These are phyloP conservation scores for Bipolaris bicolor DNA, from an alignment of 2,329 filamentous ascomycete genomes.

Conservation along the genomic window DNA sequence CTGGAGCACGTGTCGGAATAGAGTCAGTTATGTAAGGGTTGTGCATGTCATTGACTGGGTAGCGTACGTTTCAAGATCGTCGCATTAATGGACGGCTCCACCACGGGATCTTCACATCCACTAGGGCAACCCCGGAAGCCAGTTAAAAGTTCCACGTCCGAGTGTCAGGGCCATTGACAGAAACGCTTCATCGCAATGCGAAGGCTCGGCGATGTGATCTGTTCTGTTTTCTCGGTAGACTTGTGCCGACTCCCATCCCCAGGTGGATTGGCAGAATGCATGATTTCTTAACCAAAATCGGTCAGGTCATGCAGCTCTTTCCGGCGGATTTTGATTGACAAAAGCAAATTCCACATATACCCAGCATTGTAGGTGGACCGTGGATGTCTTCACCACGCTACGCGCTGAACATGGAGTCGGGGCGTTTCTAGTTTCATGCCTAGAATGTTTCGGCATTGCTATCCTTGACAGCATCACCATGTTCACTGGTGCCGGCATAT, in stretches of 20 bases:
- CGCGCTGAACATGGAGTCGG: slow-evolving; percentile 3
- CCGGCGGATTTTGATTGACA: no score
- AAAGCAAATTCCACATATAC: neutral
- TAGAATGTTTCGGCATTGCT: slow-evolving; percentile 34
- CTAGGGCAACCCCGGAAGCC: slow-evolving; percentile 9
- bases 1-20: neutral
- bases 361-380: no score
- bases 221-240: neutral
- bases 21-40: neutral
- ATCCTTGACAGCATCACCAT: slow-evolving; percentile 4
- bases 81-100: slow-evolving; percentile 12
- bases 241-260: neutral
- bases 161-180: neutral
- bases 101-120: slow-evolving; percentile 9
- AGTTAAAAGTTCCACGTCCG: neutral
- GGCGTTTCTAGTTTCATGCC: slow-evolving; percentile 25
- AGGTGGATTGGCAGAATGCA: neutral
- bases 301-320: no score
- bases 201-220: neutral
- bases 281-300: neutral
- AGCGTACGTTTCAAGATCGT: slow-evolving; percentile 18
- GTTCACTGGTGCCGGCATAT: slow-evolving; percentile 17
- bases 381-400: neutral
- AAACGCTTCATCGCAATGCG: neutral
- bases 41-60: slow-evolving; percentile 2